Percentiles rank a stretch among this genome's conserved stretches.
phyloP scores from a whole-genome alignment of 169 alveolate species.

The Babesia bigemina region DNA sequence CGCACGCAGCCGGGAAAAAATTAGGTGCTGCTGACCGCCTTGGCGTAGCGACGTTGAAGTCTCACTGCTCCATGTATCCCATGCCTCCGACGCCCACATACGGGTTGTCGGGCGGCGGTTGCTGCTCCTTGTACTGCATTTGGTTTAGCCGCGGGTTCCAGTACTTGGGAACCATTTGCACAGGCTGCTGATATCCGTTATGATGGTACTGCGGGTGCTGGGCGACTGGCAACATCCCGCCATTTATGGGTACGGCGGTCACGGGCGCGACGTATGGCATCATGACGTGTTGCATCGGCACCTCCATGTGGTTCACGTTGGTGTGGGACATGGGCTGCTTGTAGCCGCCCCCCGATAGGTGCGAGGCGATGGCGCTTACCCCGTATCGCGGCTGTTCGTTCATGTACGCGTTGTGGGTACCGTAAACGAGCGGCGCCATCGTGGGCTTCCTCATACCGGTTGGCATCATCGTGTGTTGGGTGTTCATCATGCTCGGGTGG shows the following conservation, averaged over 20 bases:
- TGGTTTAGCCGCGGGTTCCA: slow-evolving; percentile 15
- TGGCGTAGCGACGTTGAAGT: no score
- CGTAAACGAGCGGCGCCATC: slow-evolving; percentile 43
- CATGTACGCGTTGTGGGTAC: slow-evolving; percentile 16
- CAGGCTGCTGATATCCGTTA: slow-evolving; percentile 19
- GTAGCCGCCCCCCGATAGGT: slow-evolving; percentile 20
- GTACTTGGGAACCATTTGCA: slow-evolving; percentile 31
- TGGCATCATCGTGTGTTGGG: neutral
- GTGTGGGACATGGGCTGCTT: slow-evolving; percentile 1
- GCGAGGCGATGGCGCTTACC: slow-evolving; percentile 30
- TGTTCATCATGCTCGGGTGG: slow-evolving; percentile 5
- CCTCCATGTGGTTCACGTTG: neutral
- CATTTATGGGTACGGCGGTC: slow-evolving; percentile 9
- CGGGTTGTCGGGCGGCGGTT: slow-evolving; percentile 5
- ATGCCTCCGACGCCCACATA: slow-evolving; percentile 11
- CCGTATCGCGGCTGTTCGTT: slow-evolving; percentile 58
- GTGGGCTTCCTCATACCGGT: slow-evolving; percentile 21
- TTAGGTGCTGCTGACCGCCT: no score
- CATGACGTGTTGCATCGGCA: slow-evolving; percentile 12
- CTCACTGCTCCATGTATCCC: slow-evolving; percentile 19
- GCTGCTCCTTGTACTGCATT: slow-evolving; percentile 26
- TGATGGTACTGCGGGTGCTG: slow-evolving; percentile 21
- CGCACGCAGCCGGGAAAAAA: no score
- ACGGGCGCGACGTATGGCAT: slow-evolving; percentile 9
- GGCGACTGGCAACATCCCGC: neutral